Base-by-base conservation (phyloP, 805 yeast species). In the Isabelozyma pseudorhagii region DNA sequence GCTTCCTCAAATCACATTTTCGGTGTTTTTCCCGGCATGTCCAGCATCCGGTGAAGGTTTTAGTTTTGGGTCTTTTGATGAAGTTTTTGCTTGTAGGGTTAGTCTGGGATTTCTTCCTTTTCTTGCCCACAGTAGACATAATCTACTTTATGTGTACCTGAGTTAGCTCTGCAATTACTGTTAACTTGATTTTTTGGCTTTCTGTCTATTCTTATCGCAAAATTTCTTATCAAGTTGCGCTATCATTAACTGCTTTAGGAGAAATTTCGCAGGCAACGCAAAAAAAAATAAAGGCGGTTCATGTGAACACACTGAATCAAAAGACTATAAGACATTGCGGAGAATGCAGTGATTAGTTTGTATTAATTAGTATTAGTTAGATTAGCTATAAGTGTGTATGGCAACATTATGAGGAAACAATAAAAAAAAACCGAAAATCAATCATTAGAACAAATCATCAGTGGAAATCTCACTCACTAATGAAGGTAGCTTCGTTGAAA, bases 401-500 rank as follows among this genome's bases (percentile, higher is more conserved):
- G 18, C 18, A 15, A 38, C 15, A 38, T 38, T 5, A 38, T 8
- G 14, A 14, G 10, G 9, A 38, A 38, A n/a, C 10, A 38, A 13
- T 38, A 15, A 38, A 14, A n/a, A 15, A 38, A 38, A 11, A 14
- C 10, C 18, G 40, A 38, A 14, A n/a, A 21, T 11, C 11, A 11
- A 14, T n/a, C 18, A 38, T 38, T 13, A 38, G 40, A 13, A 38
- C 10, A n/a, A 38, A 38, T 14, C 15, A 14, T 5, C 17, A 38
- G 15, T 9, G 17, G 40, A 15, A 38, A 10, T 13, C 10, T 38
- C 65, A 72, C 49, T 72, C 79, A 10, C 75, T 69, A 50, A 90
- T 89, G 62, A 90, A 90, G 8, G 96, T 90, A 38, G 89, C 88
- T 69, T 90, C 97, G 60, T 76, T 82, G 72, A 83, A 89, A 28